A percentile compares a stretch with the other conserved stretches of the same genome.
phyloP scores from a whole-genome alignment of 2,329 filamentous ascomycete genomes.

The Didymella arachidicola region DNA sequence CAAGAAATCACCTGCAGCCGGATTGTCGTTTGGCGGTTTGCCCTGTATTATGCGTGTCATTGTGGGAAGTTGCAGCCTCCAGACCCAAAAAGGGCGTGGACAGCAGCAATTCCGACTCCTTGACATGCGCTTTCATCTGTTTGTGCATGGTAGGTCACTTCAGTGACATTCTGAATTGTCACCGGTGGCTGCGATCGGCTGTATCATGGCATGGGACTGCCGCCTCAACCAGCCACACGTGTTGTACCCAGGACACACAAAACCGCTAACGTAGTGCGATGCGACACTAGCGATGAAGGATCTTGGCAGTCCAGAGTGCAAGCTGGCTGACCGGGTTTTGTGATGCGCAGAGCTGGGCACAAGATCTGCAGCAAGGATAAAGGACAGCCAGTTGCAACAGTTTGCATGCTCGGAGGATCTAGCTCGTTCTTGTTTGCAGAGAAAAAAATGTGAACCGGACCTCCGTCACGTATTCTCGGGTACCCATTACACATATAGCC shows the following conservation, averaged over 20 bases:
- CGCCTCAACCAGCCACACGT: background rate
- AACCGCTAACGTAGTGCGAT: background rate
- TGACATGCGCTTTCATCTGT: background rate
- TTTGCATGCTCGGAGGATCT: background rate
- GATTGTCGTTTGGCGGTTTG: conserved; percentile 6
- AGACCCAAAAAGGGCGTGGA: background rate
- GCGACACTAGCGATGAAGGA: background rate
- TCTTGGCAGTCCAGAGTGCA: background rate
- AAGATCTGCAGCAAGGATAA: background rate
- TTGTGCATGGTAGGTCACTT: background rate
- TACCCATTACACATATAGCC: conserved; percentile 2
- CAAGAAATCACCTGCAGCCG: background rate
- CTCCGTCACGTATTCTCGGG: background rate
- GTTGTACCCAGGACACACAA: background rate
- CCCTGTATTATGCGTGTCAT: background rate
- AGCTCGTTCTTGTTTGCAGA: background rate
- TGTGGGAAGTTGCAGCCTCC: background rate
- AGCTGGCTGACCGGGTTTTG: background rate
- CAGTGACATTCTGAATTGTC: background rate
- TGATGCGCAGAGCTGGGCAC: background rate
- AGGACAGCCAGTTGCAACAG: too few relatives aligned
- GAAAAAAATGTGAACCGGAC: background rate
- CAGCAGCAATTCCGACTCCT: background rate
- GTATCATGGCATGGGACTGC: background rate
- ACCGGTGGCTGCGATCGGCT: background rate